Conservation (phyloP, 768 basidiomycete species). For the Pisolithus sp. region DNA sequence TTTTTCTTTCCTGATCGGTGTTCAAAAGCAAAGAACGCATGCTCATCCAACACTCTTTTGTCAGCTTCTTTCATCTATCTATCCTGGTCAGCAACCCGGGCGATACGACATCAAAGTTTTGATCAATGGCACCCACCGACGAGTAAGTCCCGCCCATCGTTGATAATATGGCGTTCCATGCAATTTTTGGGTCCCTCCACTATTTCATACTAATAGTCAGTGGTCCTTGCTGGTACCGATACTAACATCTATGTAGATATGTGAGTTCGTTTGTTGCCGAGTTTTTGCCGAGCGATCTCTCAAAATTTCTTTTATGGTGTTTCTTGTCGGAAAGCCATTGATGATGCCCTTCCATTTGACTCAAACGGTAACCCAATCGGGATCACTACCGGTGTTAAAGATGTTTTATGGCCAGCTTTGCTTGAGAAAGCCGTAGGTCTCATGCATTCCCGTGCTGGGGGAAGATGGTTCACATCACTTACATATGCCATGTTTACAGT, state of each 20-base stretch:
- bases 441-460: conserved; percentile 1
- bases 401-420: conserved; percentile 63
- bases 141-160: conserved; percentile 29
- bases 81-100: conserved; percentile 24
- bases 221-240: background rate
- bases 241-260: conserved; percentile 34
- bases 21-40: background rate
- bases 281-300: background rate
- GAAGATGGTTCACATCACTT: background rate
- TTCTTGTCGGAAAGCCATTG: conserved; percentile 47
- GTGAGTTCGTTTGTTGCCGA: conserved; percentile 29
- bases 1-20: no score
- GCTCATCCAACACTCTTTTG: conserved; percentile 1
- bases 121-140: conserved; percentile 40
- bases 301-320: no score
- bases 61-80: conserved; percentile 25
- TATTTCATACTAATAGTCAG: background rate
- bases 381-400: conserved; percentile 34
- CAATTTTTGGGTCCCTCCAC: background rate
- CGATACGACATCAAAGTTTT: conserved; percentile 33
- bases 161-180: background rate
- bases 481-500: conserved; percentile 39
- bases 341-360: conserved; percentile 62
- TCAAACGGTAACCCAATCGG: conserved; percentile 52
- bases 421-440: conserved; percentile 73